Evolutionary conservation across 1,139 yeast genomes (phyloP), one percentile per base, ranked within the genome.

Genomic region (Hemisphaericaspora xylofermentans): DNA sequence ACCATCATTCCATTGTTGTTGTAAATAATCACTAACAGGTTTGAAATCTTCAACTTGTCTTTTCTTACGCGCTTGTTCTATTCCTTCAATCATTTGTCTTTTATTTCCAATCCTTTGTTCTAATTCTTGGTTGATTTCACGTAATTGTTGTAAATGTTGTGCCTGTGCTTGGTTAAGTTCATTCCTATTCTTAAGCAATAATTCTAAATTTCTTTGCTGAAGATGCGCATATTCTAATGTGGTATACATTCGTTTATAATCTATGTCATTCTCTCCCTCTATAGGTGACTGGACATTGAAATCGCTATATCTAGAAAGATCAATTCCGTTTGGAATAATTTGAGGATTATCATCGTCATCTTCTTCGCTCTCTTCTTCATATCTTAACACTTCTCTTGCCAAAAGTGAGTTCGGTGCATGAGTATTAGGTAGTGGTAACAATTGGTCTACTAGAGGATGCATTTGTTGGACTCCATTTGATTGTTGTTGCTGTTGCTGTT

Each of bases 1-100:
- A 3, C 74, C 73, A 25, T 68, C 71, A 40, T 58, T 63, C 76
- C 77, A 72, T 43, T 66, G 51, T 17, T 55, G 55, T 24, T 58
- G 52, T 36, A 71, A 56, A 46, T 70, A 64, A 39, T 63, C 67
- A 36, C 61, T 53, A 16, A 62, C 68, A 1, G 75, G 72, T 42
- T 57, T 53, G 45, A 58, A 66, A 19, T 64, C 73, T 6, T 47
- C 57, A 9, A 54, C 39, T 50, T 71, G 77, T 42, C 69, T 55
- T 43, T 57, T 60, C 43, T 64, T 66, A 7, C 77, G 52, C 2
- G 43, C 47, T 13, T 41, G 47, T 28, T 63, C 54, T n/a, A 64
- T 42, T 2, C 64, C 71, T 21, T 68, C 69, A 26, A 60, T 50
- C 37, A 49, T 44, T 42, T 50, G 52, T 33, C 76, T 49, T 44